Evolutionary conservation across 768 basidiomycete genomes (phyloP).

Genomic region (Boletus bicolor): DNA sequence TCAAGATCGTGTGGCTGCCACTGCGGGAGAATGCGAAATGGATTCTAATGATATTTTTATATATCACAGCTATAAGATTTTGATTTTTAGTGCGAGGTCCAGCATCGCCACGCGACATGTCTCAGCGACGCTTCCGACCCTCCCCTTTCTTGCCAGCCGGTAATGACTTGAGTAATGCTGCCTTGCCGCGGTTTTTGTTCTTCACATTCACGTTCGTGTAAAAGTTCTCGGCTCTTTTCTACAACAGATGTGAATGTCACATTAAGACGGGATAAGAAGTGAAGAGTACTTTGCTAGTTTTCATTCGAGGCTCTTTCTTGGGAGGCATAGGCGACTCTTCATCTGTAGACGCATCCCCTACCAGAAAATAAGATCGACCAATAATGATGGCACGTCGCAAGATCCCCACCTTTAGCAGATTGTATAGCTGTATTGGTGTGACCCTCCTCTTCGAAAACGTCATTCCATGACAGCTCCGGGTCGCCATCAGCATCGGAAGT

Average conservation of each 20-base stretch:
- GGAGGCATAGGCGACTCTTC: slow-evolving; percentile 33
- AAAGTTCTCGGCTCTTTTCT: slow-evolving; percentile 90
- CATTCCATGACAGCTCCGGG: slow-evolving; percentile 76
- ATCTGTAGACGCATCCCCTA: slow-evolving; percentile 32
- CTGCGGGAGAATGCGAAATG: neutral
- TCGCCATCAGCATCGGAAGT: slow-evolving; percentile 33
- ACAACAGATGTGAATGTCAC: slow-evolving; percentile 12
- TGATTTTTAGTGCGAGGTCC: slow-evolving; percentile 10
- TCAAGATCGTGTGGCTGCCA: neutral
- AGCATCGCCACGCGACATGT: slow-evolving; percentile 13
- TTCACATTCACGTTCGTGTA: slow-evolving; percentile 83
- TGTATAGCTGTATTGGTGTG: slow-evolving; percentile 15
- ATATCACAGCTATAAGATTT: slow-evolving; percentile 7
- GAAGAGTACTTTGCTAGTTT: slow-evolving; percentile 76
- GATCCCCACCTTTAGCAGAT: slow-evolving; percentile 17
- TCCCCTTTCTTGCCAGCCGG: slow-evolving; percentile 49
- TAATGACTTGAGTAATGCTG: slow-evolving; percentile 55
- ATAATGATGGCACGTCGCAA: slow-evolving; percentile 1
- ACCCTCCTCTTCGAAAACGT: slow-evolving; percentile 68
- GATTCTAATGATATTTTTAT: slow-evolving; percentile 9
- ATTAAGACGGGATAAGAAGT: neutral
- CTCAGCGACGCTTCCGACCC: slow-evolving; percentile 37
- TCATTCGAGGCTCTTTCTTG: slow-evolving; percentile 79
- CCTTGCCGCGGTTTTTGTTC: slow-evolving; percentile 75
- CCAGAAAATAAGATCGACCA: slow-evolving; percentile 9